phyloP scores from a whole-genome alignment of 1,284 basidiomycete species.

The Ceratobasidium sp. region DNA sequence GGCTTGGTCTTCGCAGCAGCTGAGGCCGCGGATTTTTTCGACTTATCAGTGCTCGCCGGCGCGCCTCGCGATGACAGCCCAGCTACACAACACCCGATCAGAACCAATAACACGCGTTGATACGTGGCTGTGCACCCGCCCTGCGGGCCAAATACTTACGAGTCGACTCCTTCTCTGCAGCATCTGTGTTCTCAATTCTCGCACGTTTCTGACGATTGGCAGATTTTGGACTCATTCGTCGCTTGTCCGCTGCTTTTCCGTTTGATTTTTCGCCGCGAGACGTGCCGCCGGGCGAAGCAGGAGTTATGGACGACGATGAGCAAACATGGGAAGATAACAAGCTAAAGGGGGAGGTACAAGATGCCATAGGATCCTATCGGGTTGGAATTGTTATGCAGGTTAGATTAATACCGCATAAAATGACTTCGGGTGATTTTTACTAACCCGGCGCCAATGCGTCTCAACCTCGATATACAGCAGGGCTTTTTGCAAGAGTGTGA shows the following conservation, averaged over 20 bases:
- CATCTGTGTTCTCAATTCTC: constrained; percentile 25
- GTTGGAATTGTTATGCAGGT: constrained; percentile 2
- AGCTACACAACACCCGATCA: constrained; percentile 1
- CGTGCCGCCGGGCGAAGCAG: constrained; percentile 36
- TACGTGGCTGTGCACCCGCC: constrained; percentile 38
- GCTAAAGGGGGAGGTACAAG: constrained; percentile 47
- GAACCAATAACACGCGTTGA: constrained; percentile 17
- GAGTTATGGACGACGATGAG: constrained; percentile 21
- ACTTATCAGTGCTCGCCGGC: neutral
- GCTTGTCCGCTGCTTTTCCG: constrained; percentile 40
- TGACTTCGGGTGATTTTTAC: constrained; percentile 23
- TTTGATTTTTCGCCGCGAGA: constrained; percentile 30
- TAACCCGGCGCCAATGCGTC: constrained; percentile 70
- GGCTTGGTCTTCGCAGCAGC: constrained; percentile 3
- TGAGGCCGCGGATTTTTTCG: constrained; percentile 8
- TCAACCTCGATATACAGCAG: constrained; percentile 88
- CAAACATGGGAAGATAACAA: constrained; percentile 47
- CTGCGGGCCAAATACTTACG: constrained; percentile 20
- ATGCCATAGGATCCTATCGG: constrained; percentile 35
- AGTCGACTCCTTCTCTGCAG: constrained; percentile 32
- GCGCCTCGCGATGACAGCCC: constrained; percentile 18
- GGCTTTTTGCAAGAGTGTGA: constrained; percentile 84
- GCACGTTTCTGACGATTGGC: constrained; percentile 46
- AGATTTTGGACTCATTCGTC: constrained; percentile 45
- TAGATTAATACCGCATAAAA: constrained; percentile 37